Evolutionary conservation across 805 yeast species (phyloP).

Genomic region (Zygotorulaspora sp.): DNA sequence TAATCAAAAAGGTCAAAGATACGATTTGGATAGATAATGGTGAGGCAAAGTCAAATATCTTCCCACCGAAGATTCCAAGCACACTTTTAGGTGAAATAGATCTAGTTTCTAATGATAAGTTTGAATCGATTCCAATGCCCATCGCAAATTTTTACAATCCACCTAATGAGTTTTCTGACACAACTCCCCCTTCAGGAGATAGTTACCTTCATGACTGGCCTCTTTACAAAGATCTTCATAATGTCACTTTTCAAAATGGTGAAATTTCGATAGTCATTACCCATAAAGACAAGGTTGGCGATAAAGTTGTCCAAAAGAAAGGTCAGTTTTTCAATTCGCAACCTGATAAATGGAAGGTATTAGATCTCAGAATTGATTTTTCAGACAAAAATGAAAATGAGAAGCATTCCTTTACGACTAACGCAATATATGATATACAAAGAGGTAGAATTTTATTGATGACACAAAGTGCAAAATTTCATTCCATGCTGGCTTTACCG

Average conservation of each 20-base stretch:
- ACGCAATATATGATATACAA: slow-evolving; percentile 62
- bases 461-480: slow-evolving; percentile 60
- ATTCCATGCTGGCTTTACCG: slow-evolving; percentile 57
- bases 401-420: slow-evolving; percentile 46
- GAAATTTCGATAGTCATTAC: slow-evolving; percentile 23
- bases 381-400: slow-evolving; percentile 46
- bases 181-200: slow-evolving; percentile 27
- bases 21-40: slow-evolving; percentile 48
- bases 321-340: slow-evolving; percentile 31
- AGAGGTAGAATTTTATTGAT: slow-evolving; percentile 58
- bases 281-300: slow-evolving; percentile 20
- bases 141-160: slow-evolving; percentile 33
- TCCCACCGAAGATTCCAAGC: slow-evolving; percentile 47
- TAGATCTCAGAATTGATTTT: slow-evolving; percentile 33
- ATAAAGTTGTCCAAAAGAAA: slow-evolving; percentile 19
- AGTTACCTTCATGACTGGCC: slow-evolving; percentile 23
- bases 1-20: slow-evolving; percentile 44
- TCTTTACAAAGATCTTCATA: slow-evolving; percentile 23
- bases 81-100: slow-evolving; percentile 42
- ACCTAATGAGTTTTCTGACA: slow-evolving; percentile 28
- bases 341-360: slow-evolving; percentile 39
- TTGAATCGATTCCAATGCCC: slow-evolving; percentile 31
- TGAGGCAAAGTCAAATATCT: slow-evolving; percentile 25
- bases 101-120: slow-evolving; percentile 19
- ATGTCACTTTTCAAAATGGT: slow-evolving; percentile 30